Conservation (phyloP, 1,284 basidiomycete species). For the Ceraceosorus guamensis region DNA sequence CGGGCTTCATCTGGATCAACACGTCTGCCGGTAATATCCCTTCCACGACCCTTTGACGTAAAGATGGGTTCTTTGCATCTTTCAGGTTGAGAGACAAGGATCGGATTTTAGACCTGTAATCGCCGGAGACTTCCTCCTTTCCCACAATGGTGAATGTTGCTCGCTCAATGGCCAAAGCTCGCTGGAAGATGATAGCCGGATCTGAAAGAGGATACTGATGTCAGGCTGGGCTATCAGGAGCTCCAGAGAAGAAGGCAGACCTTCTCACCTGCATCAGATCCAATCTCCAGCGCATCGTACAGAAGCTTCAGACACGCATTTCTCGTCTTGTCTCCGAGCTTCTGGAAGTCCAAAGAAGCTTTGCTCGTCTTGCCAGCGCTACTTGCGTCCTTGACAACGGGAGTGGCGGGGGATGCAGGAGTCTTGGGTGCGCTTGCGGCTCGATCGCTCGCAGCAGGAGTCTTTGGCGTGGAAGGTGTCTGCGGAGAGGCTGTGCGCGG, state of each 20-base stretch:
- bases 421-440: constrained; percentile 6
- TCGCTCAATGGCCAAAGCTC: constrained; percentile 51
- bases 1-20: constrained; percentile 73
- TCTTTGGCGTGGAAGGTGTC: too few species aligned
- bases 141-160: constrained; percentile 43
- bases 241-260: background rate
- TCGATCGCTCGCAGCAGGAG: too few species aligned
- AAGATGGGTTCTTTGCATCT: constrained; percentile 82
- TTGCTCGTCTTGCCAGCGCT: too few species aligned
- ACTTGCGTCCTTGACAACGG: too few species aligned
- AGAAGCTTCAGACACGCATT: constrained; percentile 84
- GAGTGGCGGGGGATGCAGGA: constrained; percentile 18
- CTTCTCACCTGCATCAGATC: constrained; percentile 9
- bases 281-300: constrained; percentile 70
- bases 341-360: constrained; percentile 38
- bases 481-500: constrained; percentile 3
- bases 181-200: constrained; percentile 40
- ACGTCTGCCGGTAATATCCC: constrained; percentile 66
- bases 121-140: constrained; percentile 27
- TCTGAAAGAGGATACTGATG: constrained; percentile 1
- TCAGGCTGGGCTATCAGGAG: constrained; percentile 1
- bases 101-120: constrained; percentile 75
- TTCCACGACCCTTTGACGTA: constrained; percentile 75
- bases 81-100: constrained; percentile 87
- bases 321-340: constrained; percentile 57